A percentile compares a stretch with the other conserved stretches of the same genome.
phyloP scores from a whole-genome alignment of 2,329 filamentous ascomycete species.

The Lomentospora prolificans region DNA sequence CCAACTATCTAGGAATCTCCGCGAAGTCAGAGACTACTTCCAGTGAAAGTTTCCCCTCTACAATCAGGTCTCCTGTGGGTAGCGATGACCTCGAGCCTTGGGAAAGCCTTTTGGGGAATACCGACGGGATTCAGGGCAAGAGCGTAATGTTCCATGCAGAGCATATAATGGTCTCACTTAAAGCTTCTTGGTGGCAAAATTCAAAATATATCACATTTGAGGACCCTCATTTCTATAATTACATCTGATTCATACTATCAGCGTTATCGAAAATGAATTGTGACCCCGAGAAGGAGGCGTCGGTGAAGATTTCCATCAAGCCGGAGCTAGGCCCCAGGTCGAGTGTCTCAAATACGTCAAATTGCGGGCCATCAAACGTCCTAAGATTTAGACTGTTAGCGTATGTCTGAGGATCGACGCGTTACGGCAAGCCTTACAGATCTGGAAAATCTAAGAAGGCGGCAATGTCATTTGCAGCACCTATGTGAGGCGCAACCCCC shows the following conservation, averaged over 20 bases:
- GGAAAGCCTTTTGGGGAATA: too few relatives aligned
- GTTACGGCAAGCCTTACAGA: neutral
- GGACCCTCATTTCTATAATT: neutral
- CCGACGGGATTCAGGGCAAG: too few relatives aligned
- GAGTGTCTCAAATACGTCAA: conserved; percentile 7
- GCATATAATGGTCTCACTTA: too few relatives aligned
- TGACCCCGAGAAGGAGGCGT: conserved; percentile 1
- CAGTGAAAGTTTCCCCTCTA: too few relatives aligned
- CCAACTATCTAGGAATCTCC: neutral
- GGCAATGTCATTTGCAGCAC: neutral
- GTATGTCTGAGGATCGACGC: neutral
- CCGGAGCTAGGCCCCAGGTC: conserved; percentile 2
- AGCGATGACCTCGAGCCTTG: too few relatives aligned
- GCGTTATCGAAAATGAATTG: conserved; percentile 5
- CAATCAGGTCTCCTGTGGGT: too few relatives aligned
- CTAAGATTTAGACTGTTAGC: neutral
- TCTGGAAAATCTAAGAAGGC: neutral
- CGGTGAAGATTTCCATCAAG: conserved; percentile 2
- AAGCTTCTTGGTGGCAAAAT: too few relatives aligned
- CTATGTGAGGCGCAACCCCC: neutral
- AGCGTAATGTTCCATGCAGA: too few relatives aligned
- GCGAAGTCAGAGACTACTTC: neutral
- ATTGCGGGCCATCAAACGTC: conserved; percentile 1
- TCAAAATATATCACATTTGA: too few relatives aligned
- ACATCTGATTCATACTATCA: neutral